Evolutionary conservation across 495 filamentous ascomycete genomes (phyloP).

Genomic region (Lentithecium fluviatile): DNA sequence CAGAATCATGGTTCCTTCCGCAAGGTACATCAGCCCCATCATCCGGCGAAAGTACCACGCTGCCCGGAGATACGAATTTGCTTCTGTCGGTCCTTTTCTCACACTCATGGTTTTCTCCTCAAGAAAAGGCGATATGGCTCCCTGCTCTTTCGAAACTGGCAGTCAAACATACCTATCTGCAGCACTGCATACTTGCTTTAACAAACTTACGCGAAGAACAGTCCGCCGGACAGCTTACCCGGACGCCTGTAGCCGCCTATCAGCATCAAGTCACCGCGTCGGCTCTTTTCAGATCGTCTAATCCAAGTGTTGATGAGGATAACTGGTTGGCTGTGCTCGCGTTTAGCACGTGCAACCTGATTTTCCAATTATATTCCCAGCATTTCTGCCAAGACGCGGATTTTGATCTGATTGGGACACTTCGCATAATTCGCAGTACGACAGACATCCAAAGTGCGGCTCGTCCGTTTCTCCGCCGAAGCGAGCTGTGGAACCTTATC

Average conservation of each 20-base stretch:
- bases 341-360: constrained; percentile 1
- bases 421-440: constrained; percentile 7
- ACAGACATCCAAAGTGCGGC: neutral
- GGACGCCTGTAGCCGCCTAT: constrained; percentile 4
- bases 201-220: neutral
- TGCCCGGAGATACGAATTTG: neutral
- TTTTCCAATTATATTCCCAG: constrained; percentile 17
- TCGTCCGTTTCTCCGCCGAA: neutral
- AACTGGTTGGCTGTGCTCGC: constrained; percentile 22
- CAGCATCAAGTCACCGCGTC: constrained; percentile 15
- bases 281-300: constrained; percentile 5
- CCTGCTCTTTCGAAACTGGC: neutral
- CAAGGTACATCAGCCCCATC: neutral
- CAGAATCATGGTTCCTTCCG: no score
- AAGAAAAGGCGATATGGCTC: constrained; percentile 7
- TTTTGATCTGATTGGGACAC: constrained; percentile 9
- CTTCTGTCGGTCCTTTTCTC: neutral
- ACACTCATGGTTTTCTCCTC: constrained; percentile 3
- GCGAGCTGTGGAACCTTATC: constrained; percentile 8
- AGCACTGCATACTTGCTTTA: constrained; percentile 16
- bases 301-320: constrained; percentile 4
- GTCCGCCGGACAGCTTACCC: neutral
- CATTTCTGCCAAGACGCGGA: neutral
- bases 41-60: neutral
- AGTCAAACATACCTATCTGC: constrained; percentile 8